A percentile compares a stretch with the other conserved stretches of the same genome.
Conservation (phyloP, 768 basidiomycete species). For the Lentinula detonsa region DNA sequence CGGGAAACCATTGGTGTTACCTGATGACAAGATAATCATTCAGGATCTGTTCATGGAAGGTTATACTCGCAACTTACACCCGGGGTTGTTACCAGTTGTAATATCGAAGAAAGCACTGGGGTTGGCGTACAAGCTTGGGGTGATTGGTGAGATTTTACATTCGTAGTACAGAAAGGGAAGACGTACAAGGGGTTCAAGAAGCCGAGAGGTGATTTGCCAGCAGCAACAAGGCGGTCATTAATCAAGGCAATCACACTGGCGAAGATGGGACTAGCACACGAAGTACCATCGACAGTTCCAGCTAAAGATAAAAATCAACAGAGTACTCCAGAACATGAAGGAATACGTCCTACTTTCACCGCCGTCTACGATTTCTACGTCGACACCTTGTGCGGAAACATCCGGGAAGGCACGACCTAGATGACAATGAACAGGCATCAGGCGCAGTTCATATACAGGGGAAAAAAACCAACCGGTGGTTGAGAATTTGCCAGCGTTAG, state of each 20-base stretch:
- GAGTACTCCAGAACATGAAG: slow-evolving; percentile 18
- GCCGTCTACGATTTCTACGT: slow-evolving; percentile 13
- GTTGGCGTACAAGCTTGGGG: slow-evolving; percentile 23
- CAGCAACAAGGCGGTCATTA: slow-evolving; percentile 33
- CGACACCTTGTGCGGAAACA: slow-evolving; percentile 35
- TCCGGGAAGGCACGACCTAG: slow-evolving; percentile 28
- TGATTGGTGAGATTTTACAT: neutral
- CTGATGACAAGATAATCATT: neutral
- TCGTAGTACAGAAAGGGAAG: neutral
- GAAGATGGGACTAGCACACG: slow-evolving; percentile 40
- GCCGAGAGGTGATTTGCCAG: slow-evolving; percentile 27
- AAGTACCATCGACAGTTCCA: slow-evolving; percentile 34
- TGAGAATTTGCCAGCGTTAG: slow-evolving; percentile 41
- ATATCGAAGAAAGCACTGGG: slow-evolving; percentile 35
- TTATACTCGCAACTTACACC: slow-evolving; percentile 29
- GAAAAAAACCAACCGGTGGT: slow-evolving; percentile 21
- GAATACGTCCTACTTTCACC: slow-evolving; percentile 10
- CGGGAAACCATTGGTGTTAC: slow-evolving; percentile 21
- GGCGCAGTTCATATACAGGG: slow-evolving; percentile 7
- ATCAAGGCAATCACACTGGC: slow-evolving; percentile 38
- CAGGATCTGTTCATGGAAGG: slow-evolving; percentile 21
- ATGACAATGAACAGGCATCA: slow-evolving; percentile 10
- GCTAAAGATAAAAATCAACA: slow-evolving; percentile 12
- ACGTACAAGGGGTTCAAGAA: slow-evolving; percentile 28
- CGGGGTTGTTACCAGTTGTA: slow-evolving; percentile 34